A percentile compares a stretch with the other conserved stretches of the same genome.
Conservation (phyloP, 2,329 filamentous ascomycete species). For the Scedosporium boydii region DNA sequence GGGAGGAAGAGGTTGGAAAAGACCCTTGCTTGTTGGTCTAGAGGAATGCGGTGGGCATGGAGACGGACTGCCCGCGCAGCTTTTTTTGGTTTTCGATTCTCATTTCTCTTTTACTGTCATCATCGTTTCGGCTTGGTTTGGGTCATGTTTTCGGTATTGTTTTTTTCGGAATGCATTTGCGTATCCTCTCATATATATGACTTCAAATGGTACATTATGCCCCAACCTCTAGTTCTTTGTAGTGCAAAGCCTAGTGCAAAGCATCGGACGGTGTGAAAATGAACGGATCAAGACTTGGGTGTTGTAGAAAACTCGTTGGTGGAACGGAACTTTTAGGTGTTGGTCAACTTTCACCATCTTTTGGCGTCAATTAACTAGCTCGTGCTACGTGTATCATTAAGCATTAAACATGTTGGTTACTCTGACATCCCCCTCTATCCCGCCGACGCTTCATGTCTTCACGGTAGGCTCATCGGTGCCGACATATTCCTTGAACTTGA, state of each 20-base stretch:
- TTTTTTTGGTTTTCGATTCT: neutral
- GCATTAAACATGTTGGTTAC: neutral
- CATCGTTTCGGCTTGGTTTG: neutral
- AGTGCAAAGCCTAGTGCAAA: neutral
- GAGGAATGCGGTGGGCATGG: neutral
- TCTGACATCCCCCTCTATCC: neutral
- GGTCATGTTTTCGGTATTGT: neutral
- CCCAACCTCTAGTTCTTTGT: neutral
- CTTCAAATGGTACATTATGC: neutral
- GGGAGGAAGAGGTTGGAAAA: too few relatives aligned
- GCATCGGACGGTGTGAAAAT: neutral
- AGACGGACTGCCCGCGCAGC: neutral
- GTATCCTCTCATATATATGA: neutral
- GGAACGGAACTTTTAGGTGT: too few relatives aligned
- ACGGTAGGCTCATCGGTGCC: slow-evolving; percentile 91
- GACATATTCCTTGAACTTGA: slow-evolving; percentile 91
- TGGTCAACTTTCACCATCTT: neutral
- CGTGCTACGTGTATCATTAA: slow-evolving; percentile 3
- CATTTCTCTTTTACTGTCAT: neutral
- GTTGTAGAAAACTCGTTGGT: too few relatives aligned
- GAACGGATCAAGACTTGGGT: too few relatives aligned
- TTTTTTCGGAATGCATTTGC: neutral
- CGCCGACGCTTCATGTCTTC: slow-evolving; percentile 58
- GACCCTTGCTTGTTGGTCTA: too few relatives aligned
- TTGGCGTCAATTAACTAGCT: slow-evolving; percentile 10